phyloP scores from a whole-genome alignment of 2,329 filamentous ascomycete genomes.

The Pseudogymnoascus sp. region DNA sequence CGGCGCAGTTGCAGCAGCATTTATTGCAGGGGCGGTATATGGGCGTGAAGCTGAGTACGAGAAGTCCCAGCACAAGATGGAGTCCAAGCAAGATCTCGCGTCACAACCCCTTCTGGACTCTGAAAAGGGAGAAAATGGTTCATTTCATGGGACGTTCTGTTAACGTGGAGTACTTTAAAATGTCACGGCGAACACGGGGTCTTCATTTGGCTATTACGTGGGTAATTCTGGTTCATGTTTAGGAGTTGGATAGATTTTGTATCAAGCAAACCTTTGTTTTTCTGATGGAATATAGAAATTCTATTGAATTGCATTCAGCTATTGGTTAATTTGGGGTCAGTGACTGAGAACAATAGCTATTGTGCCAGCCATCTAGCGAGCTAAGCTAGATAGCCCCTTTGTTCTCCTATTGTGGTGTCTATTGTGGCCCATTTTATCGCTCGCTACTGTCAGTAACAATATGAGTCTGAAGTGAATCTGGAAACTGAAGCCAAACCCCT shows the following conservation, averaged over 20 bases:
- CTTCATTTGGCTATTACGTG: not conserved
- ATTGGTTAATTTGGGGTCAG: constrained; percentile 1
- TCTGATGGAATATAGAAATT: not conserved
- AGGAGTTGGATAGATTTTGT: not conserved
- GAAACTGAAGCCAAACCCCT: not conserved
- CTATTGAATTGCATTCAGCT: not conserved
- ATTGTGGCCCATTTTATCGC: not conserved
- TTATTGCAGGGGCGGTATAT: not conserved
- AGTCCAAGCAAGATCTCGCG: not conserved
- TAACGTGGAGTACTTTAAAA: not conserved
- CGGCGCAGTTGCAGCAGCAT: not conserved
- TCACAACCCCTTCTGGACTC: not conserved
- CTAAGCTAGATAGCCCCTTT: not conserved
- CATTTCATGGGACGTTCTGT: not conserved
- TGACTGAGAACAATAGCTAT: not conserved
- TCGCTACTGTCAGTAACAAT: not conserved
- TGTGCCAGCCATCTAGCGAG: not conserved
- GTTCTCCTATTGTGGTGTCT: not conserved
- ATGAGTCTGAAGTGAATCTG: not conserved
- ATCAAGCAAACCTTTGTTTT: not conserved
- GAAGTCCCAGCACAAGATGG: not conserved
- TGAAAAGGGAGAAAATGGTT: not conserved
- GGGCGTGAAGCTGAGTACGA: not conserved
- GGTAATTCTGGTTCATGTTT: not conserved
- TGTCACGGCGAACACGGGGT: not conserved